Percentiles rank a stretch among this genome's conserved stretches.
Conservation (phyloP, 192 early-diverging fungal species). For the Coemansia sp. region DNA sequence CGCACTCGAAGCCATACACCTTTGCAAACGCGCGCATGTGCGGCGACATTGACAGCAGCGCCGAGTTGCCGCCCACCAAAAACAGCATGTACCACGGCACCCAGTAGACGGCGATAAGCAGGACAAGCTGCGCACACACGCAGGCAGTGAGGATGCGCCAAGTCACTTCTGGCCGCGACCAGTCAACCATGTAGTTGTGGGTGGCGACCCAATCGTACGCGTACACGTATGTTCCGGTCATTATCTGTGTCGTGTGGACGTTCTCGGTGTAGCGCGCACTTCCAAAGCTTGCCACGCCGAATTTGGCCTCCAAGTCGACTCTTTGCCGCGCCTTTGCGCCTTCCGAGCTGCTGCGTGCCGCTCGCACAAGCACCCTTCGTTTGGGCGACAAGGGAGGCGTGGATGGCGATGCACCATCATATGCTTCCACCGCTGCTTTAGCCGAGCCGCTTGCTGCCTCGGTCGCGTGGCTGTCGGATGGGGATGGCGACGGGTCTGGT, state of each 20-base stretch:
- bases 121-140: constrained; percentile 28
- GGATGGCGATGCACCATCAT: constrained; percentile 8
- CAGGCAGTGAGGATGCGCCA: constrained; percentile 30
- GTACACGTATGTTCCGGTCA: constrained; percentile 49
- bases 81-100: constrained; percentile 50
- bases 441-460: neutral
- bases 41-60: constrained; percentile 50
- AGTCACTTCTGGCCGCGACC: constrained; percentile 41
- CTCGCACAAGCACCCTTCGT: constrained; percentile 23
- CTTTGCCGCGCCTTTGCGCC: neutral
- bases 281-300: constrained; percentile 54
- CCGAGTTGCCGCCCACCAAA: constrained; percentile 34
- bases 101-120: constrained; percentile 44
- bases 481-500: neutral
- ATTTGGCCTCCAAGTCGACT: constrained; percentile 39
- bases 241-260: constrained; percentile 53
- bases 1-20: constrained; percentile 43
- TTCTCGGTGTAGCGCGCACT: constrained; percentile 53
- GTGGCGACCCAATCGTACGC: constrained; percentile 48
- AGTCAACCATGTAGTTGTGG: constrained; percentile 47
- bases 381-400: constrained; percentile 15
- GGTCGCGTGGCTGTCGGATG: neutral
- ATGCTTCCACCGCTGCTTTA: neutral
- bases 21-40: constrained; percentile 48
- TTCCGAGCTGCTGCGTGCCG: constrained; percentile 11